Conservation (phyloP, 2,329 filamentous ascomycete species). For the Geosmithia flava region DNA sequence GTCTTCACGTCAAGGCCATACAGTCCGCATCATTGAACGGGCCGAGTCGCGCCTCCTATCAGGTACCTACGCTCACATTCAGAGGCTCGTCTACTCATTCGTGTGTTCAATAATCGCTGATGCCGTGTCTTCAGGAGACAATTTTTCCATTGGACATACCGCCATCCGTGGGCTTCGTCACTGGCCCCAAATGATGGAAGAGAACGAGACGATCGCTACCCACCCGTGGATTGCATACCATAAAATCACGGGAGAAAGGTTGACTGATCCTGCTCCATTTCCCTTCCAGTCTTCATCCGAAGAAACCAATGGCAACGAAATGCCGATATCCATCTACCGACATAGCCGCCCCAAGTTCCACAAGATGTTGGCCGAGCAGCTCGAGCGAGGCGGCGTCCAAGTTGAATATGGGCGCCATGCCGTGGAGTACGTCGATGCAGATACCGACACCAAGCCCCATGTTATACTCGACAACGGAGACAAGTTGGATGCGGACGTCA, state of each 20-base stretch:
- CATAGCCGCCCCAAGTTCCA: conserved; percentile 12
- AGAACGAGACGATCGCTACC: too few species aligned
- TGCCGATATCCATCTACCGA: too few species aligned
- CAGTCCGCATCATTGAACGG: conserved; percentile 41
- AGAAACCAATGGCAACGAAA: conserved; percentile 30
- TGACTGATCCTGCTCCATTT: too few species aligned
- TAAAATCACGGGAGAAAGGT: too few species aligned
- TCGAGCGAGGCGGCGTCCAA: conserved; percentile 39
- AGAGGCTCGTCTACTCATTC: conserved; percentile 19
- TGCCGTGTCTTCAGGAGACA: conserved; percentile 31
- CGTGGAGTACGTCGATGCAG: conserved; percentile 39
- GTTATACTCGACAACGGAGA: not conserved
- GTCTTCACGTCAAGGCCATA: conserved; percentile 47
- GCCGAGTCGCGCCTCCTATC: too few species aligned
- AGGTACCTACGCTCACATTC: conserved; percentile 34
- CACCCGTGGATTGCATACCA: too few species aligned
- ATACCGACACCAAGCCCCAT: not conserved
- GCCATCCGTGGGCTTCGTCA: too few species aligned
- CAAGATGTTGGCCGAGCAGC: conserved; percentile 36
- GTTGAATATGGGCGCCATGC: conserved; percentile 41
- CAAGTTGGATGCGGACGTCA: not conserved
- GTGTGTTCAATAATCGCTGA: conserved; percentile 45
- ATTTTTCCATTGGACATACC: not conserved
- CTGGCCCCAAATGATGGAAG: too few species aligned
- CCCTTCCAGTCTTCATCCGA: too few species aligned